These are phyloP conservation scores for Withania somnifera DNA, from an alignment of 305 asterid genomes.

Conservation along the genomic window DNA sequence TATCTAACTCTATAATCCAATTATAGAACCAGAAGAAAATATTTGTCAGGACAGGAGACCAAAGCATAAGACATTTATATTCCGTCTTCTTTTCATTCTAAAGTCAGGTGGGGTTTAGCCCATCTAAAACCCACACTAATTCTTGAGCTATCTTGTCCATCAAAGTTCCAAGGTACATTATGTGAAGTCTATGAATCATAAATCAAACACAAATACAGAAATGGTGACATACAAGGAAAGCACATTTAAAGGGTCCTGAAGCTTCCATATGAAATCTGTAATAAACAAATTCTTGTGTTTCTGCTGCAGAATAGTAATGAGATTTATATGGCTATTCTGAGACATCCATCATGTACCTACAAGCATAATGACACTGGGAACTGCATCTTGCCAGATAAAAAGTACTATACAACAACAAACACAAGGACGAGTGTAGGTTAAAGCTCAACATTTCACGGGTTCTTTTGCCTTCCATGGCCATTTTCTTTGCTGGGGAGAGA, in stretches of 20 bases:
- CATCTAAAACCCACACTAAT: not conserved
- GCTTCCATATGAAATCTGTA: not conserved
- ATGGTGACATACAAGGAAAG: not conserved
- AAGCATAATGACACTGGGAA: not conserved
- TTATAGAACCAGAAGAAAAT: no score
- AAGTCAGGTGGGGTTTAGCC: not conserved
- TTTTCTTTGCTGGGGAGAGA: conserved; percentile 20
- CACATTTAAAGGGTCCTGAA: not conserved
- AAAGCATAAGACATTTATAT: no score
- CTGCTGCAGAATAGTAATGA: not conserved
- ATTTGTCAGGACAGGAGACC: no score
- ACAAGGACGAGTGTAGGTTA: not conserved
- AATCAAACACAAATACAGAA: not conserved
- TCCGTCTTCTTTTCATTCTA: not conserved
- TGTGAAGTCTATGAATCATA: not conserved
- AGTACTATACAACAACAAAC: not conserved
- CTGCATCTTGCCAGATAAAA: not conserved
- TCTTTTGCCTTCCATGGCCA: conserved; percentile 21
- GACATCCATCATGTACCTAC: not conserved
- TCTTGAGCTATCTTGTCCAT: not conserved
- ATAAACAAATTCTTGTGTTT: not conserved
- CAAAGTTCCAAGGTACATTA: not conserved
- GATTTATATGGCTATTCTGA: not conserved
- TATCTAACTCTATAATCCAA: no score
- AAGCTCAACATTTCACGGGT: conserved; percentile 11